Conservation (phyloP, 805 yeast species). For the Zygosaccharomyces bisporus region DNA sequence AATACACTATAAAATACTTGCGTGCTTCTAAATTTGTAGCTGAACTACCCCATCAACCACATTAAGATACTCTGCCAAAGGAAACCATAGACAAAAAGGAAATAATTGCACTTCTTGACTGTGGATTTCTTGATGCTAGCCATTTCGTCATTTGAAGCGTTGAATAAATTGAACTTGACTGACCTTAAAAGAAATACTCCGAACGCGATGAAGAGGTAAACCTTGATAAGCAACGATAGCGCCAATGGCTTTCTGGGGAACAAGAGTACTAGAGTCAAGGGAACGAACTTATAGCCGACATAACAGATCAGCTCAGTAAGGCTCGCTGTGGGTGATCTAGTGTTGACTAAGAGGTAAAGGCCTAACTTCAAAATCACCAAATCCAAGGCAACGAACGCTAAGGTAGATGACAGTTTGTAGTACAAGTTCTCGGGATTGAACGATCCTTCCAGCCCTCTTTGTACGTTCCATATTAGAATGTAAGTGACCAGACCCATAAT, state of each 20-base stretch:
- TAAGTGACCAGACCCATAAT: conserved; percentile 88
- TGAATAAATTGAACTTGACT: conserved; percentile 42
- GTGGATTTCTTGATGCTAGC: conserved; percentile 49
- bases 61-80: conserved; percentile 71
- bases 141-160: conserved; percentile 50
- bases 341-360: conserved; percentile 59
- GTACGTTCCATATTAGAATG: conserved; percentile 74
- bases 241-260: conserved; percentile 45
- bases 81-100: conserved; percentile 78
- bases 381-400: conserved; percentile 79
- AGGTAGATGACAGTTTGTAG: conserved; percentile 75
- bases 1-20: background rate
- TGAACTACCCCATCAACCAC: conserved; percentile 56
- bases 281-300: conserved; percentile 92
- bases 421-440: conserved; percentile 94
- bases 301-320: conserved; percentile 83
- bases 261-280: conserved; percentile 57
- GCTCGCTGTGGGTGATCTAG: conserved; percentile 38
- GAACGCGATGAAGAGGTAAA: conserved; percentile 51
- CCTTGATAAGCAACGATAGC: conserved; percentile 43
- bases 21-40: background rate
- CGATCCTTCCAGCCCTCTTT: conserved; percentile 80
- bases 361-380: conserved; percentile 73
- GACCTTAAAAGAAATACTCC: conserved; percentile 64
- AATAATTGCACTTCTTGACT: conserved; percentile 79